Conservation (phyloP, 176 grass and related monocot genomes). For the Pharus latifolius region DNA sequence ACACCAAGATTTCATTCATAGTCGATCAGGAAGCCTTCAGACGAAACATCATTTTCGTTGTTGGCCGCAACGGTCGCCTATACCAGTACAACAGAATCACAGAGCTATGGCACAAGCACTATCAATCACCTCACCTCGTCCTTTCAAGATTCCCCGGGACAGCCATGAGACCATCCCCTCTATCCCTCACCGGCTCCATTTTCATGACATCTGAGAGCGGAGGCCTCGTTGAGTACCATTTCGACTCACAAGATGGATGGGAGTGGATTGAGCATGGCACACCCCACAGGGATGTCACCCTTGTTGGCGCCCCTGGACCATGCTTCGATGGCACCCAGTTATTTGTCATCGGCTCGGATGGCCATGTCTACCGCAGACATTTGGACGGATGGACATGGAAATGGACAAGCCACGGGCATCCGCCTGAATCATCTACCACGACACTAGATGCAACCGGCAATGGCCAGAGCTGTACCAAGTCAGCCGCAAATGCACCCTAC, state of each 20-base stretch:
- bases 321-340: constrained; percentile 65
- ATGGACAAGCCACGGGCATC: constrained; percentile 73
- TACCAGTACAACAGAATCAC: constrained; percentile 97
- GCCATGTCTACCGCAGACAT: constrained; percentile 61
- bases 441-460: background rate
- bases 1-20: constrained; percentile 81
- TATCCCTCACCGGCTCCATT: constrained; percentile 58
- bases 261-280: constrained; percentile 95
- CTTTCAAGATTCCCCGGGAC: constrained; percentile 70
- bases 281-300: constrained; percentile 48
- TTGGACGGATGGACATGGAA: constrained; percentile 48
- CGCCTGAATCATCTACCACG: constrained; percentile 4
- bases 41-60: constrained; percentile 68
- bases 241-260: constrained; percentile 63
- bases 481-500: constrained; percentile 3
- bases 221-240: constrained; percentile 81
- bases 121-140: constrained; percentile 86
- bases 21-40: constrained; percentile 84
- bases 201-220: constrained; percentile 88
- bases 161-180: constrained; percentile 50
- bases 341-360: constrained; percentile 78
- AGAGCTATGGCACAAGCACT: constrained; percentile 85
- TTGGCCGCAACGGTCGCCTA: constrained; percentile 52
- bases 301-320: constrained; percentile 71
- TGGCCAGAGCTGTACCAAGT: constrained; percentile 30